A percentile compares a stretch with the other conserved stretches of the same genome.
phyloP scores from a whole-genome alignment of 345 rosid species.

The Pistacia atlantica region DNA sequence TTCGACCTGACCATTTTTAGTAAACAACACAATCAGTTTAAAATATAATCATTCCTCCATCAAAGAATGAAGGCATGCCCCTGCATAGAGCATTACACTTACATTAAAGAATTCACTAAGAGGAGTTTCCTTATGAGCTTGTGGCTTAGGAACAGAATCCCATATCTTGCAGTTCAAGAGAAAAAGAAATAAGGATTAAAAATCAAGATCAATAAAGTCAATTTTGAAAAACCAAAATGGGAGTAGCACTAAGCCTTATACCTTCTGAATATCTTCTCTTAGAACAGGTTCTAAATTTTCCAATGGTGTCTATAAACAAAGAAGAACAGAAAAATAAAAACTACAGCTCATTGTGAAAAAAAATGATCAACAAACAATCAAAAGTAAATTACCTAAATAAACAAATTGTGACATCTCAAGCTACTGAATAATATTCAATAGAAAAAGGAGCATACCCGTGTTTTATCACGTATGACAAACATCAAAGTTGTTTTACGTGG shows the following conservation, averaged over 20 bases:
- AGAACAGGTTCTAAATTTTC: constrained; percentile 93
- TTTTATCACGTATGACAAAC: constrained; percentile 99
- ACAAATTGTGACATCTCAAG: constrained; percentile 5
- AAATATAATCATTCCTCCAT: not conserved
- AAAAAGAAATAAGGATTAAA: constrained; percentile 9
- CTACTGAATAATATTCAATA: not conserved
- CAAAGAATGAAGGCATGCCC: not conserved
- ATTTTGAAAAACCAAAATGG: constrained; percentile 10
- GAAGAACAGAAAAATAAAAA: constrained; percentile 17
- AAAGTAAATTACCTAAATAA: not conserved
- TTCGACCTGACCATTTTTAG: constrained; percentile 65
- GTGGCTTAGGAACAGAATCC: constrained; percentile 95
- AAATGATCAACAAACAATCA: not conserved
- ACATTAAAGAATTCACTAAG: constrained; percentile 97
- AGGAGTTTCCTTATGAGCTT: constrained; percentile 90
- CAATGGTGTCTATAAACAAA: constrained; percentile 75
- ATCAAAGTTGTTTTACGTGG: constrained; percentile 96
- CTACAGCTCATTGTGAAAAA: not conserved
- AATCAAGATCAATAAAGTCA: constrained; percentile 16
- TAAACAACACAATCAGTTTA: constrained; percentile 15
- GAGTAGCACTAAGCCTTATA: constrained; percentile 28
- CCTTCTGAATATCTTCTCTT: constrained; percentile 99
- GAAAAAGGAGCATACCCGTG: constrained; percentile 59
- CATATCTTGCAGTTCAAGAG: constrained; percentile 75
- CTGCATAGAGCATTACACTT: constrained; percentile 19